These are phyloP conservation scores for Schoenoplectus triqueter DNA, from an alignment of 202 grass and related monocot species.

Conservation along the genomic window DNA sequence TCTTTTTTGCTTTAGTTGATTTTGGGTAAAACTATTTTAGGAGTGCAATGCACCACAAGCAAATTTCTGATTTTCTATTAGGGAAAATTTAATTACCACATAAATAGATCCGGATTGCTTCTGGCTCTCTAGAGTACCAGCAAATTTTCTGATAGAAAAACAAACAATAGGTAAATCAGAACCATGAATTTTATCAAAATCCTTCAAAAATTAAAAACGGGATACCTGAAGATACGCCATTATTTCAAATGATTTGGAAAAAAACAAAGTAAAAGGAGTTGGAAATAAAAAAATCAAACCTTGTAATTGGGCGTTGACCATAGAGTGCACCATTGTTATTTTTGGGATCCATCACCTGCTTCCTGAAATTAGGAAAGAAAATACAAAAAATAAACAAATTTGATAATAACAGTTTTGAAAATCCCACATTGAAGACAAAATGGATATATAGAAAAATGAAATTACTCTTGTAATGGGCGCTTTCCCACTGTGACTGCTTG, in stretches of 20 bases:
- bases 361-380: constrained; percentile 42
- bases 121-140: constrained; percentile 51
- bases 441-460: not conserved
- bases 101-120: constrained; percentile 42
- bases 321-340: constrained; percentile 18
- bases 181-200: not conserved
- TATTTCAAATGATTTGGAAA: not conserved
- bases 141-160: constrained; percentile 57
- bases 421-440: constrained; percentile 12
- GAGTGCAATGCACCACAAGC: not conserved
- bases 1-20: not conserved
- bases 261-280: not conserved
- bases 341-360: constrained; percentile 36
- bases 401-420: not conserved
- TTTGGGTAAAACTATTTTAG: not conserved
- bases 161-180: not conserved
- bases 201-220: not conserved
- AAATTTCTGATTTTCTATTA: not conserved
- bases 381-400: constrained; percentile 16
- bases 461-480: constrained; percentile 56
- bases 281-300: constrained; percentile 42
- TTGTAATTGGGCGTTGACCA: constrained; percentile 52
- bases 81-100: constrained; percentile 42
- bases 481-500: constrained; percentile 50
- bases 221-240: no score